Base-by-base conservation (phyloP, 1,284 basidiomycete species). In the Cutaneotrichosporon spelunceum region DNA sequence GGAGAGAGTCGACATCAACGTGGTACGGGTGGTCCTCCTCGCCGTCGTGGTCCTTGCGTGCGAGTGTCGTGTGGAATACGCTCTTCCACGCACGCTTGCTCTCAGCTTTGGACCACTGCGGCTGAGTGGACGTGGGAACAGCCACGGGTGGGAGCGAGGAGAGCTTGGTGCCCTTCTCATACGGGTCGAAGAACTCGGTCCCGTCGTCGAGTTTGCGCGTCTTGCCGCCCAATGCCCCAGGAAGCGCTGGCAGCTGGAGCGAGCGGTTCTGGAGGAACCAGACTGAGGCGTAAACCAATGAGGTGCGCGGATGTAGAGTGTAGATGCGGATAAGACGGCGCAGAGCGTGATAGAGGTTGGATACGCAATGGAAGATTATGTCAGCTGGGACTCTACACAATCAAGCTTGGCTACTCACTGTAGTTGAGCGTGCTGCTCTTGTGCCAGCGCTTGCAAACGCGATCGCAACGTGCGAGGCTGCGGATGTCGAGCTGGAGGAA, bases 391-490 rank as follows among this genome's bases (percentile, higher is more conserved):
- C 14, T 16, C 8, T 21, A 48, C 6, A 4, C 2, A 30, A 14
- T 4, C 8, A 6, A 50, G 48, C 26, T 30, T 2, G 9, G 27
- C 48, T 2, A 81, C 86, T 61, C 66, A 91, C 91, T 87, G 74
- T 94, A 93, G 77, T 95, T 95, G 61, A 94, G 74, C 0, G 90
- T 90, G 78, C 92, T 90, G 65, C 89, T 91, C 76, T 86, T 87
- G 64, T 83, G 84, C 91, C 91, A 95, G 75, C 91, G 89, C 77
- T 84, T 87, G 57, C 86, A 91, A 6, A 94, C 90, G 49, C 87
- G 79, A 26, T 90, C 84, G 70, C 90, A 93, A 47, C 83, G 83
- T 2, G 88, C 87, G 33, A 95, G 83, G 58, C 90, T 85, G 57
- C 78, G 78, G 44, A 89, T 80, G n/a, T 84, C 78, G 4, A 95